These are phyloP conservation scores for Combretum micranthum DNA, from an alignment of 345 rosid genomes.

Conservation along the genomic window DNA sequence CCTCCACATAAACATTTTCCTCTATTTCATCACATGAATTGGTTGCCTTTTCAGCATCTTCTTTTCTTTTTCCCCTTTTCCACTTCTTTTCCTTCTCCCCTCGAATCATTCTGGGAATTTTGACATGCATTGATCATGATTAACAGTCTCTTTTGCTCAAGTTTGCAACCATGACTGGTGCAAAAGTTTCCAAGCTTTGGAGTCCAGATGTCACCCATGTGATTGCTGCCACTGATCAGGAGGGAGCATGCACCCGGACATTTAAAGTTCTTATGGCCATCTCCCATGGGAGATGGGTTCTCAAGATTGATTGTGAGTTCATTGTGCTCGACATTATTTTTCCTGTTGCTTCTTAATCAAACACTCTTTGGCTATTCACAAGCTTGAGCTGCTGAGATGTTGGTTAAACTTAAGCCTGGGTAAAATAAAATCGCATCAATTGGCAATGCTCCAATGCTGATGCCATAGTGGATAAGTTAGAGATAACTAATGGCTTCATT, in stretches of 20 bases:
- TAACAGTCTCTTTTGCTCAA: slow-evolving; percentile 47
- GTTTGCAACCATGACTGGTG: slow-evolving; percentile 49
- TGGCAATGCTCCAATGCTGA: no score
- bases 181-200: slow-evolving; percentile 63
- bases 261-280: slow-evolving; percentile 84
- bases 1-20: no score
- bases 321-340: slow-evolving; percentile 4
- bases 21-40: no score
- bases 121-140: no score
- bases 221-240: slow-evolving; percentile 58
- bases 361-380: neutral
- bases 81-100: neutral
- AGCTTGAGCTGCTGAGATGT: neutral
- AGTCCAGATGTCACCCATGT: slow-evolving; percentile 74
- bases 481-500: no score
- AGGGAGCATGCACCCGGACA: slow-evolving; percentile 78
- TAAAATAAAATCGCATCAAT: no score
- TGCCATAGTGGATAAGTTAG: no score
- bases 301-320: slow-evolving; percentile 60
- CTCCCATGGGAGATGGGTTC: slow-evolving; percentile 72
- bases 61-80: no score
- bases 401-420: no score
- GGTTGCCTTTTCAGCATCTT: no score
- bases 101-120: no score
- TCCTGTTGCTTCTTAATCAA: neutral